These are phyloP conservation scores for Eucalyptus albens DNA, from an alignment of 345 rosid species.

Conservation along the genomic window DNA sequence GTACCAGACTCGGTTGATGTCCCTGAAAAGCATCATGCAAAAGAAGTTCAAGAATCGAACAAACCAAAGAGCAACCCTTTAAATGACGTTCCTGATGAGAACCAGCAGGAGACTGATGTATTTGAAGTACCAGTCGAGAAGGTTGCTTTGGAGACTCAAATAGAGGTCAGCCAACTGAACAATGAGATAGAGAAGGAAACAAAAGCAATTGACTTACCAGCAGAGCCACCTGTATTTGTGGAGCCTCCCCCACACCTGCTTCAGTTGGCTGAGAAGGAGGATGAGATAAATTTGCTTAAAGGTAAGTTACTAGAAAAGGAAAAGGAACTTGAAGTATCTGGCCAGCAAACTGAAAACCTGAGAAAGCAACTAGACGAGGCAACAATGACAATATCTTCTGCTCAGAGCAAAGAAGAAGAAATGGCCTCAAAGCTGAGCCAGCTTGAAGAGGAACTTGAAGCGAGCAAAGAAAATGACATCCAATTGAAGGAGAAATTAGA, in stretches of 20 bases:
- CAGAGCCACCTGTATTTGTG: neutral
- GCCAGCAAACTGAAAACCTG: slow-evolving; percentile 40
- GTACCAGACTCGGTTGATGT: neutral
- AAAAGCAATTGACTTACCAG: neutral
- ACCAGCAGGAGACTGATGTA: slow-evolving; percentile 53
- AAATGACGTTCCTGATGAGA: slow-evolving; percentile 25
- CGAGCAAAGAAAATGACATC: slow-evolving; percentile 31
- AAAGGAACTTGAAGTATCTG: slow-evolving; percentile 25
- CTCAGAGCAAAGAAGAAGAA: slow-evolving; percentile 39
- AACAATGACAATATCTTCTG: slow-evolving; percentile 8
- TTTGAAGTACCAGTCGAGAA: slow-evolving; percentile 50
- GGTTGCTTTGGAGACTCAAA: slow-evolving; percentile 4
- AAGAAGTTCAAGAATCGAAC: slow-evolving; percentile 8
- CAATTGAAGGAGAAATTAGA: slow-evolving; percentile 39
- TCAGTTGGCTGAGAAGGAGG: slow-evolving; percentile 26
- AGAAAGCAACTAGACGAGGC: slow-evolving; percentile 45
- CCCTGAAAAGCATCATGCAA: slow-evolving; percentile 1
- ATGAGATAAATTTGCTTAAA: slow-evolving; percentile 45
- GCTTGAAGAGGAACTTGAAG: slow-evolving; percentile 47
- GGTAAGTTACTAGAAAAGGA: slow-evolving; percentile 48
- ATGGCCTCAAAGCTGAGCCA: slow-evolving; percentile 23
- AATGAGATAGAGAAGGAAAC: slow-evolving; percentile 6
- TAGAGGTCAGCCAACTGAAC: neutral
- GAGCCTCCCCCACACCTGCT: slow-evolving; percentile 19
- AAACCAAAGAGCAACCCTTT: neutral